phyloP scores from a whole-genome alignment of 306 rosid genomes.

The Hippophae tibetana region DNA sequence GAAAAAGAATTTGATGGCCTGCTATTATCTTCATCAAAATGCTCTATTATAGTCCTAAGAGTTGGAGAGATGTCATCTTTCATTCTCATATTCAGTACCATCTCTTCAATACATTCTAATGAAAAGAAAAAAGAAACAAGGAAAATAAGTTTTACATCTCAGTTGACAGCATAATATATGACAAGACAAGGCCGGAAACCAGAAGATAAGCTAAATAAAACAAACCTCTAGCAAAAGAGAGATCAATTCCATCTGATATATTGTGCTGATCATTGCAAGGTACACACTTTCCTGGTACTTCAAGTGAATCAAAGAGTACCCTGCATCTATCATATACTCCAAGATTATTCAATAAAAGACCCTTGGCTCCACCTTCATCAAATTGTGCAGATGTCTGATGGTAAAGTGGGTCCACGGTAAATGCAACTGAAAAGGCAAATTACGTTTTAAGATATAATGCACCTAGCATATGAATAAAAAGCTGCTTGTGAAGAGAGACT shows the following conservation, averaged over 20 bases:
- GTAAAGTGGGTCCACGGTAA: conserved; percentile 91
- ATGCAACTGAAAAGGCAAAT: conserved; percentile 62
- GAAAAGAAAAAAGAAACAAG: conserved; percentile 5
- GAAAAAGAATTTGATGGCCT: conserved; percentile 50
- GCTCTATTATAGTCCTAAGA: conserved; percentile 54
- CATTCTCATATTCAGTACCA: conserved; percentile 47
- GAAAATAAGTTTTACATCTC: conserved; percentile 11
- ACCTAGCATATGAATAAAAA: conserved; percentile 19
- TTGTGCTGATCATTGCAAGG: conserved; percentile 38
- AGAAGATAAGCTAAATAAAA: conserved; percentile 17
- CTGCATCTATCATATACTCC: conserved; percentile 81
- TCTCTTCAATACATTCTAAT: conserved; percentile 70
- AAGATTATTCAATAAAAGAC: conserved; percentile 88
- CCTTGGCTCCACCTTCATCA: conserved; percentile 98
- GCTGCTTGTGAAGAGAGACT: conserved; percentile 17
- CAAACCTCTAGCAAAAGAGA: conserved; percentile 82
- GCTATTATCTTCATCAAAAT: conserved; percentile 67
- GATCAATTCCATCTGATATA: conserved; percentile 56
- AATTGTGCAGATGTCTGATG: conserved; percentile 92
- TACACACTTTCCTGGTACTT: conserved; percentile 65
- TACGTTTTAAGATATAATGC: conserved; percentile 23
- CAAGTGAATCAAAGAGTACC: conserved; percentile 82
- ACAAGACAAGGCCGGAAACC: conserved; percentile 10
- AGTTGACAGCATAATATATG: conserved; percentile 7
- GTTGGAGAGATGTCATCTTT: conserved; percentile 89